phyloP scores from a whole-genome alignment of 768 basidiomycete genomes.

The Porphyrellus cyaneotinctus region DNA sequence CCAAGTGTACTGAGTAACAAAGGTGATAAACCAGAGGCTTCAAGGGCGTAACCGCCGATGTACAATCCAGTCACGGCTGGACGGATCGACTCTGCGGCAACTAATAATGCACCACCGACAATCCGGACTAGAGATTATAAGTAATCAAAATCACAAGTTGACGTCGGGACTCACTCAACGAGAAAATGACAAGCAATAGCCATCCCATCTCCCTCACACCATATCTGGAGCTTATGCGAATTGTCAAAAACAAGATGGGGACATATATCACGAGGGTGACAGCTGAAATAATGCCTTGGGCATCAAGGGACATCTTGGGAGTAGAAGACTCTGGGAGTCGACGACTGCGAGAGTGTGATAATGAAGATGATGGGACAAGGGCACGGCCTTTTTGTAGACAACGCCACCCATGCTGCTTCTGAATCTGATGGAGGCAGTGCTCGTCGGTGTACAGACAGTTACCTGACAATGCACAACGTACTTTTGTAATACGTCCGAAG shows the following conservation, averaged over 20 bases:
- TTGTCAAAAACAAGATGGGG: constrained; percentile 47
- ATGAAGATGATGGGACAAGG: background rate
- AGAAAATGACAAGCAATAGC: constrained; percentile 63
- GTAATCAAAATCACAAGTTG: background rate
- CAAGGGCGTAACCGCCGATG: constrained; percentile 47
- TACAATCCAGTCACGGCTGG: constrained; percentile 43
- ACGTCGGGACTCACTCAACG: constrained; percentile 41
- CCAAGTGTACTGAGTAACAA: constrained; percentile 36
- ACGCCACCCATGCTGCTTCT: constrained; percentile 1
- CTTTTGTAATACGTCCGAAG: background rate
- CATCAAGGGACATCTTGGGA: constrained; percentile 33
- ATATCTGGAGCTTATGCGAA: constrained; percentile 48
- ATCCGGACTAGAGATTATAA: constrained; percentile 45
- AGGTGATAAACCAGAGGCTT: constrained; percentile 38
- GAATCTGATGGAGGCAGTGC: constrained; percentile 14
- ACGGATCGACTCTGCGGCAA: constrained; percentile 47
- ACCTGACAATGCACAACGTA: background rate
- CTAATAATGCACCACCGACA: constrained; percentile 50
- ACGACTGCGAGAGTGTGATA: background rate
- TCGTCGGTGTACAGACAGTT: background rate
- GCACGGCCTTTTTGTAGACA: constrained; percentile 19
- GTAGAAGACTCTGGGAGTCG: background rate
- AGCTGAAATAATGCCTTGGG: constrained; percentile 51
- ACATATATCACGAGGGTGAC: constrained; percentile 58
- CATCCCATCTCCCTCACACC: constrained; percentile 61